phyloP scores from a whole-genome alignment of 345 rosid species.

The Salix udensis region DNA sequence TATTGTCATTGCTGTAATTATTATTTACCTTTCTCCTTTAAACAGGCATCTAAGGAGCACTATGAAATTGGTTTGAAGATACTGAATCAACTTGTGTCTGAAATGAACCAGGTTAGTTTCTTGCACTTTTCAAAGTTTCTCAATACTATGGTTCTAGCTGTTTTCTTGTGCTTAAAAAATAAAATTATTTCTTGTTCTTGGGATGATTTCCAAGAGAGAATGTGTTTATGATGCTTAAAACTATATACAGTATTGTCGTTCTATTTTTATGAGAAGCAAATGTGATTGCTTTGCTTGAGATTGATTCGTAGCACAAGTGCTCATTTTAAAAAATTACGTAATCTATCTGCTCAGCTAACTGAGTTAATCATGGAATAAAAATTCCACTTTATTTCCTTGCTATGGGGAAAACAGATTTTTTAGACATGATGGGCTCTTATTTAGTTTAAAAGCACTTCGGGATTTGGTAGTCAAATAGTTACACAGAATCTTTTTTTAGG shows the following conservation, averaged over 20 bases:
- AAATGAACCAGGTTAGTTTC: constrained; percentile 89
- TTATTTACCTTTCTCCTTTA: constrained; percentile 13
- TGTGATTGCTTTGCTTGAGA: background rate
- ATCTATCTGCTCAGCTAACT: background rate
- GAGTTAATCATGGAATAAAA: no score
- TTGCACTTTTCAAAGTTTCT: background rate
- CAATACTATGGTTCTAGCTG: background rate
- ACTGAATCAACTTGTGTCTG: constrained; percentile 90
- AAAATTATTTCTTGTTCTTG: background rate
- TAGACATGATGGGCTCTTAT: no score
- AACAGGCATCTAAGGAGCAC: constrained; percentile 79
- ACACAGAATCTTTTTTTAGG: background rate
- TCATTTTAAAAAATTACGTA: background rate
- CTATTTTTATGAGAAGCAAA: background rate
- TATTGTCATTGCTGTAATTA: background rate
- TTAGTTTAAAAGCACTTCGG: no score
- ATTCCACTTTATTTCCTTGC: no score
- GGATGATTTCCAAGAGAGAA: background rate
- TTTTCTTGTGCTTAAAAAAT: background rate
- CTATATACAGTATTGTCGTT: background rate
- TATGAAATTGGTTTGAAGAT: constrained; percentile 93
- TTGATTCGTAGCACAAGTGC: background rate
- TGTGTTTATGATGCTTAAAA: background rate
- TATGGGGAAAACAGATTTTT: no score
- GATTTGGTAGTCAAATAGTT: no score